Percentiles rank a stretch among this genome's conserved stretches.
Evolutionary conservation across 1,284 basidiomycete genomes (phyloP).

Genomic region (Naganishia sp.): DNA sequence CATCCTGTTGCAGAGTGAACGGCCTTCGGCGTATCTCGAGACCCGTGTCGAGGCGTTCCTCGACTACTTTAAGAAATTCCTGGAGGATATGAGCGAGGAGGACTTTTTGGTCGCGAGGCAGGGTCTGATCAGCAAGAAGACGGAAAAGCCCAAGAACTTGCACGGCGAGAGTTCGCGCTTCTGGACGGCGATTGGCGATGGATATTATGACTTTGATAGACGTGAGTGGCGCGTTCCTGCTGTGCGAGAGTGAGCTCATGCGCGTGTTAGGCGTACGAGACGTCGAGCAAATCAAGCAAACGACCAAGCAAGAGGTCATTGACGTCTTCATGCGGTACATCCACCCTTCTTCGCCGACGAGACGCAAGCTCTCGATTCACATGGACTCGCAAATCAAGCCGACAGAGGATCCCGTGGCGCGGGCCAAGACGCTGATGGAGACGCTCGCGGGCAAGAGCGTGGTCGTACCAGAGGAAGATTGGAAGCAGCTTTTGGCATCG

Average conservation of each 20-base stretch:
- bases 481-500: constrained; percentile 42
- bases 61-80: constrained; percentile 63
- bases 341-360: constrained; percentile 67
- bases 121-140: constrained; percentile 67
- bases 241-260: constrained; percentile 1
- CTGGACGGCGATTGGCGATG: constrained; percentile 70
- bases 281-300: constrained; percentile 62
- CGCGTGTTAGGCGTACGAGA: constrained; percentile 63
- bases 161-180: constrained; percentile 66
- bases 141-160: constrained; percentile 72
- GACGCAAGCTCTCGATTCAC: constrained; percentile 81
- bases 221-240: constrained; percentile 56
- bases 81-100: constrained; percentile 63
- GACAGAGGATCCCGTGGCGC: constrained; percentile 64
- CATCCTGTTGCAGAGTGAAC: constrained; percentile 90
- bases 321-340: constrained; percentile 70
- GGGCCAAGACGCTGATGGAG: constrained; percentile 63
- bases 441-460: constrained; percentile 61
- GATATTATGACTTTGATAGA: constrained; percentile 74
- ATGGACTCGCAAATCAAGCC: constrained; percentile 62
- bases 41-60: constrained; percentile 84
- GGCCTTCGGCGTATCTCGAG: constrained; percentile 80
- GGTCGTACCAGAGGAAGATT: constrained; percentile 60
- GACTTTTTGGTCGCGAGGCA: constrained; percentile 68
- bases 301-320: constrained; percentile 78